Evolutionary conservation across 1,284 basidiomycete genomes (phyloP), one percentile per base, ranked within the genome.

Genomic region (Melampsora abietis-canadensis): DNA sequence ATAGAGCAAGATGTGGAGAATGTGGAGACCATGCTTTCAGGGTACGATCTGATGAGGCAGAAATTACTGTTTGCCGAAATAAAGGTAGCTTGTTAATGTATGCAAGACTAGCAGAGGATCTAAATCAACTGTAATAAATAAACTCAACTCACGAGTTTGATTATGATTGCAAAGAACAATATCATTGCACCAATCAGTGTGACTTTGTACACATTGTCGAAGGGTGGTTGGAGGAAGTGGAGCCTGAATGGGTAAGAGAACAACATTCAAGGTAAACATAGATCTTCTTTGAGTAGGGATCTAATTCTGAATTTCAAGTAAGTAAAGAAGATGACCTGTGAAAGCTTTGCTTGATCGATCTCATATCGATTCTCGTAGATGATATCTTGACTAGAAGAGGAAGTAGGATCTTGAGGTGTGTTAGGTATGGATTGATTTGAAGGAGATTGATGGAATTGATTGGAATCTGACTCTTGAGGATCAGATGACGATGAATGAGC

Each of bases 21-120:
- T 98, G 93, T 0, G 95, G 94, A 70, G 87, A 90, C 95, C 96
- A 98, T 0, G 92, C 88, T 80, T 94, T 92, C 78, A 99, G 86
- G 17, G 93, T 93, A 10, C 94, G 92, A 81, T 98, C 95, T 2
- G 94, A 96, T 0, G 95, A 98, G 0, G 92, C 95, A 61, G 95
- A 94, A 60, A 97, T 87, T 66, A 97, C 91, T 89, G 77, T 19
- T 40, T 17, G 8, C 75, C 12, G 31, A 40, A 40, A 21, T 60
- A 46, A 47, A 17, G 12, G 14, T 44, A 44, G 40, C 40, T 44
- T 44, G 14, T 44, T 0, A 44, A 44, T 44, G 14, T 44, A 44
- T 44, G 40, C 40, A n/a, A 57, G 51, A 21, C n/a, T 57, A 10
- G 17, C 51, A 21, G 27, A 21, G 2, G 12, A 57, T 27, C 5